A percentile compares a stretch with the other conserved stretches of the same genome.
Conservation (phyloP, 257 asterid species). For the Voacanga thouarsii region DNA sequence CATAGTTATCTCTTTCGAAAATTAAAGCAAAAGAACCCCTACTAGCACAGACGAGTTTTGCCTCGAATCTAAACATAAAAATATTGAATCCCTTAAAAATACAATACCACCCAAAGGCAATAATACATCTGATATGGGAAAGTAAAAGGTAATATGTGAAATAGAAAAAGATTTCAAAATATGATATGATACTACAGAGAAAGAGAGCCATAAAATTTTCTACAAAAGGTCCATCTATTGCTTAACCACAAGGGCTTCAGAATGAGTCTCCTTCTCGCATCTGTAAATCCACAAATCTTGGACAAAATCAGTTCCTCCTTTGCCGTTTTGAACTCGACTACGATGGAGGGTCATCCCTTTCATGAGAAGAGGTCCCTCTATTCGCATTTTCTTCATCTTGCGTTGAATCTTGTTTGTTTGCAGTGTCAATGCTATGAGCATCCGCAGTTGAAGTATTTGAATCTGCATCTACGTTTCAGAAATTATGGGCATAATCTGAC, state of each 20-base stretch:
- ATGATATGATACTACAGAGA: not conserved
- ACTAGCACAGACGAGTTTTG: too few species aligned
- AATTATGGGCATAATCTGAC: slow-evolving; percentile 70
- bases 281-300: not conserved
- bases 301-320: slow-evolving; percentile 29
- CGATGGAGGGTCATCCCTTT: slow-evolving; percentile 25
- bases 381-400: slow-evolving; percentile 23
- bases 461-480: slow-evolving; percentile 42
- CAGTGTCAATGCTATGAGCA: not conserved
- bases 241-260: not conserved
- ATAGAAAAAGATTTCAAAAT: not conserved
- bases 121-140: too few species aligned
- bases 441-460: slow-evolving; percentile 21
- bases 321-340: slow-evolving; percentile 50
- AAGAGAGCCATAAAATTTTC: too few species aligned
- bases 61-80: too few species aligned
- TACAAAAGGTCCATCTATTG: not conserved
- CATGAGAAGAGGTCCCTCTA: slow-evolving; percentile 36
- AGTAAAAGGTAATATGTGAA: not conserved
- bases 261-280: not conserved
- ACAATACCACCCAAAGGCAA: too few species aligned
- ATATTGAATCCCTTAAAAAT: too few species aligned
- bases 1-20: too few species aligned
- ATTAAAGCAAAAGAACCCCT: too few species aligned
- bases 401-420: slow-evolving; percentile 3